A percentile compares a stretch with the other conserved stretches of the same genome.
Conservation (phyloP, 2,329 filamentous ascomycete genomes). For the Achaetomium macrosporum region DNA sequence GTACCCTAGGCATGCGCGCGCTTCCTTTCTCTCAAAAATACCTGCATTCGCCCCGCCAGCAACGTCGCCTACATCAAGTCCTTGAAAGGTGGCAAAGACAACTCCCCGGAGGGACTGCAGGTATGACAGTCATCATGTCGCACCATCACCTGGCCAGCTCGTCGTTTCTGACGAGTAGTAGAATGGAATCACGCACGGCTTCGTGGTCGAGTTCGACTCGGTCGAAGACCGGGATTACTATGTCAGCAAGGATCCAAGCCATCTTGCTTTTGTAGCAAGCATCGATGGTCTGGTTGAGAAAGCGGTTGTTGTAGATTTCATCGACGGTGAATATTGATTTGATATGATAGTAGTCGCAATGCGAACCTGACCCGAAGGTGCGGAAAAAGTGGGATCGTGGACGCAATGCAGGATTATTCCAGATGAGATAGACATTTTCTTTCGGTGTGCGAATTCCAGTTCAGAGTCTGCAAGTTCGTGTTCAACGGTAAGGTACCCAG, state of each 20-base stretch:
- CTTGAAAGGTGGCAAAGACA: constrained; percentile 53
- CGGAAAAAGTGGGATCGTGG: no score
- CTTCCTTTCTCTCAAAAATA: constrained; percentile 44
- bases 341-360: no score
- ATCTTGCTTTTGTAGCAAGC: constrained; percentile 51
- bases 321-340: constrained; percentile 29
- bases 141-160: constrained; percentile 25
- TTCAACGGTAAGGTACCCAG: no score
- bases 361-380: no score
- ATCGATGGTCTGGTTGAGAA: constrained; percentile 43
- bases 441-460: no score
- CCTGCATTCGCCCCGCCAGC: constrained; percentile 55
- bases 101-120: constrained; percentile 54
- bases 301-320: constrained; percentile 54
- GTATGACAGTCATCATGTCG: neutral
- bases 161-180: constrained; percentile 36
- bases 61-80: constrained; percentile 53
- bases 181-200: constrained; percentile 60
- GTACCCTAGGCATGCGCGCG: constrained; percentile 25
- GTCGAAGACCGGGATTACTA: constrained; percentile 63
- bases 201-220: constrained; percentile 59
- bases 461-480: no score
- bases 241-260: constrained; percentile 54
- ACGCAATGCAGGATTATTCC: no score
- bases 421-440: no score